These are phyloP conservation scores for Miscanthus sacchariflorus DNA, from an alignment of 202 grass and related monocot genomes.

Conservation along the genomic window DNA sequence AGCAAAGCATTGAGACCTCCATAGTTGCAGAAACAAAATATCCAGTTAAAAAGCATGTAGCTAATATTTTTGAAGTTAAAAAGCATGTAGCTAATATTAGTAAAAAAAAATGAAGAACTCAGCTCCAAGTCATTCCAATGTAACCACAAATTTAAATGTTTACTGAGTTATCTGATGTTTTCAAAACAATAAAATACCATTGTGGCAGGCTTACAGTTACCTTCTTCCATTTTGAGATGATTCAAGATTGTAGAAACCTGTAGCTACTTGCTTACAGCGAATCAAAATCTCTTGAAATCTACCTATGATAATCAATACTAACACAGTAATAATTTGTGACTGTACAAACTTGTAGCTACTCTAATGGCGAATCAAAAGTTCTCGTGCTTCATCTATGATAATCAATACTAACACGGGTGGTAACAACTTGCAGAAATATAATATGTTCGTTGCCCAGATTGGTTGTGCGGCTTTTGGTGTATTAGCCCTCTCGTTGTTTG, in stretches of 20 bases:
- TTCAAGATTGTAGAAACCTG: conserved; percentile 4
- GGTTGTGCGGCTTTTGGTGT: conserved; percentile 85
- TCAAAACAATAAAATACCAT: not conserved
- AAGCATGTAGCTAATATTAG: too few relatives aligned
- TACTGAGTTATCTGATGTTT: not conserved
- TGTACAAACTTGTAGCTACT: conserved; percentile 6
- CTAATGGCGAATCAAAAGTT: not conserved
- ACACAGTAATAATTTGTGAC: not conserved
- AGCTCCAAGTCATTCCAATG: not conserved
- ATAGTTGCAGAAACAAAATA: not conserved
- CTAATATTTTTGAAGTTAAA: not conserved
- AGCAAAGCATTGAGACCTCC: not conserved
- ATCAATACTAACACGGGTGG: not conserved
- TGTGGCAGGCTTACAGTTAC: not conserved
- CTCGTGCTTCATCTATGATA: too few relatives aligned
- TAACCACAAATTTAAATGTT: not conserved
- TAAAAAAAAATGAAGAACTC: not conserved
- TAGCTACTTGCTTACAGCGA: not conserved
- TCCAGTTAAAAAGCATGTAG: not conserved
- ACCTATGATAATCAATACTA: conserved; percentile 31
- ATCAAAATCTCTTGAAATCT: not conserved
- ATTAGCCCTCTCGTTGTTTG: conserved; percentile 83
- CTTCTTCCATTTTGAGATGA: not conserved
- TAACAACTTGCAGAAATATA: conserved; percentile 85
- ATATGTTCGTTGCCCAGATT: conserved; percentile 91